These are phyloP conservation scores for Moesziomyces globuligerus DNA, from an alignment of 1,284 basidiomycete species.

Conservation along the genomic window DNA sequence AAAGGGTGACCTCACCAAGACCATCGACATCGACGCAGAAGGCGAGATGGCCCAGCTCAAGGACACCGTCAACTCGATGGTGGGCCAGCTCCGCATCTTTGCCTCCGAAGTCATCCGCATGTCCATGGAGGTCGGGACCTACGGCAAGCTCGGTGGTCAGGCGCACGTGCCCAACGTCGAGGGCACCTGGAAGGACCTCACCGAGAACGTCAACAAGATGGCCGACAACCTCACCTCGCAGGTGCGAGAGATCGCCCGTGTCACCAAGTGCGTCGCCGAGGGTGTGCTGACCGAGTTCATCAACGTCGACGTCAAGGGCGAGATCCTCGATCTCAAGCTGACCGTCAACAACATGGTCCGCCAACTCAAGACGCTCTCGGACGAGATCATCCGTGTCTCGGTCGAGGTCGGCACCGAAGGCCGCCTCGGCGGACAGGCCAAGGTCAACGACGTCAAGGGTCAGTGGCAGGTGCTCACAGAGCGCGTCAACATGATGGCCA, in stretches of 20 bases:
- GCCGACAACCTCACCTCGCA: constrained; percentile 66
- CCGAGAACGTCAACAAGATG: constrained; percentile 70
- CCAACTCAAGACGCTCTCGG: constrained; percentile 63
- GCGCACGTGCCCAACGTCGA: constrained; percentile 68
- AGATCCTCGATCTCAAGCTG: constrained; percentile 89
- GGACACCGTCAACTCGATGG: constrained; percentile 90
- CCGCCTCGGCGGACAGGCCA: constrained; percentile 83
- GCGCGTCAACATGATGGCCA: constrained; percentile 69
- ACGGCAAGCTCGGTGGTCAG: constrained; percentile 66
- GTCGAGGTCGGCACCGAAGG: constrained; percentile 91
- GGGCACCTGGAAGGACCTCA: constrained; percentile 70
- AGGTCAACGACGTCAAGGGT: constrained; percentile 73
- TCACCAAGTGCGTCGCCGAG: constrained; percentile 76
- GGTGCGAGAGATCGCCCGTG: constrained; percentile 68
- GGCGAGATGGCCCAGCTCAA: constrained; percentile 89
- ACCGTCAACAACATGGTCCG: constrained; percentile 68
- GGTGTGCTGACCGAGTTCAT: constrained; percentile 90
- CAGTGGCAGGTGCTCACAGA: constrained; percentile 69
- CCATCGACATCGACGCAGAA: constrained; percentile 78
- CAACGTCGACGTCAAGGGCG: constrained; percentile 94
- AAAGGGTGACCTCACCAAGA: constrained; percentile 70
- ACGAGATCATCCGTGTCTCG: constrained; percentile 75
- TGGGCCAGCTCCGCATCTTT: constrained; percentile 81
- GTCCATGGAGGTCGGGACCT: constrained; percentile 67
- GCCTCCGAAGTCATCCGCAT: constrained; percentile 75